A percentile compares a stretch with the other conserved stretches of the same genome.
Conservation (phyloP, 1,284 basidiomycete species). For the Stygiomarasmius scandens region DNA sequence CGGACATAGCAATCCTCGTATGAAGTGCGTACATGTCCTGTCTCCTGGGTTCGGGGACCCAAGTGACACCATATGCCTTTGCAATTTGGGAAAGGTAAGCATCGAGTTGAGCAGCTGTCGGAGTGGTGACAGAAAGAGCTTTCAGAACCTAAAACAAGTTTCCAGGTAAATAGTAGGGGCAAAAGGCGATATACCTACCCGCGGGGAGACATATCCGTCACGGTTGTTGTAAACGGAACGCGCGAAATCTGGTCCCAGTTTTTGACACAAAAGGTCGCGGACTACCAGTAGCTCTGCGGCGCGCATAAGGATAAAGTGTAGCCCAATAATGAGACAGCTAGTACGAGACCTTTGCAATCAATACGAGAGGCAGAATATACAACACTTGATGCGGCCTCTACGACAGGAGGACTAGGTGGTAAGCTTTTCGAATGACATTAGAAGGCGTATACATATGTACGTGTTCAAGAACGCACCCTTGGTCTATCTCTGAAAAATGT, state of each 20-base stretch:
- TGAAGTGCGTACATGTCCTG: conserved; percentile 58
- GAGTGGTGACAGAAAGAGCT: conserved; percentile 51
- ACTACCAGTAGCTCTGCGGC: conserved; percentile 57
- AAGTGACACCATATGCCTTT: conserved; percentile 54
- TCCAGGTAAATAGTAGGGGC: conserved; percentile 3
- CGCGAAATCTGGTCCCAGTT: conserved; percentile 59
- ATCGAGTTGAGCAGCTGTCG: conserved; percentile 59
- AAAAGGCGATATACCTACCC: conserved; percentile 36
- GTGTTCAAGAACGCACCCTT: conserved; percentile 37
- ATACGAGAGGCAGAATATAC: conserved; percentile 61
- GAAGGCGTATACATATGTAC: conserved; percentile 3
- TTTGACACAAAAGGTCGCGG: conserved; percentile 55
- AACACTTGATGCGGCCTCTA: conserved; percentile 69
- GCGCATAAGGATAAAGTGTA: not conserved
- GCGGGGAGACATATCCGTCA: conserved; percentile 56
- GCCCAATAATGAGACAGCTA: not conserved
- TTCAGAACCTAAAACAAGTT: conserved; percentile 46
- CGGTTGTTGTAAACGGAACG: conserved; percentile 53
- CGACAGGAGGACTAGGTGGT: conserved; percentile 47
- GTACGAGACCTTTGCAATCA: conserved; percentile 55
- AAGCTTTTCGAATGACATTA: conserved; percentile 28
- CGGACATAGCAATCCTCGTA: not conserved
- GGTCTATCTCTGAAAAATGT: conserved; percentile 58
- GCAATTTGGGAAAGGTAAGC: conserved; percentile 58
- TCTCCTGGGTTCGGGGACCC: conserved; percentile 61